These are phyloP conservation scores for Scytalidium lignicola DNA, from an alignment of 2,329 filamentous ascomycete species.

Conservation along the genomic window DNA sequence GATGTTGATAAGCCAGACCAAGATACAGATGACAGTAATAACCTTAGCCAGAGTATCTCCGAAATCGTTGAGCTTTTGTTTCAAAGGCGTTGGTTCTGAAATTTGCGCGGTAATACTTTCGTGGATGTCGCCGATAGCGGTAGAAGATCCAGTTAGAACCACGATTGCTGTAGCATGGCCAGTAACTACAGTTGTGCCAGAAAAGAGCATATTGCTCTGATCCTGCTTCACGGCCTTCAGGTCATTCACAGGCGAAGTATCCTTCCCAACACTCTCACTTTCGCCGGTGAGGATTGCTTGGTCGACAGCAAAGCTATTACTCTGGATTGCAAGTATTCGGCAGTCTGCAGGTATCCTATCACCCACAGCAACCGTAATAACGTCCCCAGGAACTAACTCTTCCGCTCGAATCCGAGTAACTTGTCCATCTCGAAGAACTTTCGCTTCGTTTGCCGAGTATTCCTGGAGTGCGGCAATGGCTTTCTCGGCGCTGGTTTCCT, in stretches of 20 bases:
- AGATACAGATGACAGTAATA: slow-evolving; percentile 91
- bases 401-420: slow-evolving; percentile 88
- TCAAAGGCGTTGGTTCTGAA: slow-evolving; percentile 91
- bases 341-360: slow-evolving; percentile 95
- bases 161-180: slow-evolving; percentile 90
- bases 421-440: slow-evolving; percentile 74
- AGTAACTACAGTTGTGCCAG: slow-evolving; percentile 93
- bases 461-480: slow-evolving; percentile 97
- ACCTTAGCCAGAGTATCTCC: slow-evolving; percentile 95
- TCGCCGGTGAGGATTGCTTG: slow-evolving; percentile 97
- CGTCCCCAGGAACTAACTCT: slow-evolving; percentile 89
- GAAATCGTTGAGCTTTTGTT: slow-evolving; percentile 98
- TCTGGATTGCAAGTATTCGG: slow-evolving; percentile 81
- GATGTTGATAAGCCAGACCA: slow-evolving; percentile 98
- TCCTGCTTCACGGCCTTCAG: slow-evolving; percentile 90
- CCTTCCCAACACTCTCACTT: slow-evolving; percentile 94
- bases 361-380: slow-evolving; percentile 82
- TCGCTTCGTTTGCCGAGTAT: slow-evolving; percentile 98
- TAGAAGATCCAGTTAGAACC: slow-evolving; percentile 81
- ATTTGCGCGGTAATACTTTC: slow-evolving; percentile 98
- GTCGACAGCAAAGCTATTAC: slow-evolving; percentile 95
- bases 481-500: slow-evolving; percentile 98
- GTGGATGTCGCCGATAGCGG: slow-evolving; percentile 97
- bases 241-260: slow-evolving; percentile 64
- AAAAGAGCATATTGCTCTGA: slow-evolving; percentile 96